phyloP scores from a whole-genome alignment of 2,329 filamentous ascomycete species.

The Aspergillus luchuensis region DNA sequence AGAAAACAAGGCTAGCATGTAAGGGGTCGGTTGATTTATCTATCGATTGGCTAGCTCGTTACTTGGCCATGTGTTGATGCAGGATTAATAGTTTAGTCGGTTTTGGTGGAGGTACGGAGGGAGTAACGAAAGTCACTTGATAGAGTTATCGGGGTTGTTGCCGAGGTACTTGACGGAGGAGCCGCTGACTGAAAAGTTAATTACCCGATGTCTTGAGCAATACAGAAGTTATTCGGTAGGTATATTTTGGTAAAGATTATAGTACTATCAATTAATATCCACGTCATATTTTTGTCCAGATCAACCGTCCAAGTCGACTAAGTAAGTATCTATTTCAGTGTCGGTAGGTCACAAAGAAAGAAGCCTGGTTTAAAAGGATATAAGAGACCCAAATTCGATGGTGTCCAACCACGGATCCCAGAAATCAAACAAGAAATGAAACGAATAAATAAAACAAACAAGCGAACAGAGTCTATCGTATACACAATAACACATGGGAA shows the following conservation, averaged over 20 bases:
- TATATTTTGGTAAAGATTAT: too few relatives aligned
- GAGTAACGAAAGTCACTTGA: too few relatives aligned
- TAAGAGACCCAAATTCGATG: neutral
- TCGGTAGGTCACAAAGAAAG: conserved; percentile 4
- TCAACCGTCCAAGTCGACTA: neutral
- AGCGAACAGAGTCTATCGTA: conserved; percentile 23
- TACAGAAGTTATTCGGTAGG: too few relatives aligned
- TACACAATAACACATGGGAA: conserved; percentile 22
- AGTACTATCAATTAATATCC: neutral
- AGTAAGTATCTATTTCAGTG: neutral
- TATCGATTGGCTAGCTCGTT: too few relatives aligned
- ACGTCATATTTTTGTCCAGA: neutral
- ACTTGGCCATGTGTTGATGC: too few relatives aligned
- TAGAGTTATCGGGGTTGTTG: too few relatives aligned
- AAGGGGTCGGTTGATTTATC: neutral
- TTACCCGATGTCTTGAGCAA: too few relatives aligned
- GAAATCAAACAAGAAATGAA: neutral
- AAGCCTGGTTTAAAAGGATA: neutral
- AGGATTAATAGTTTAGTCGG: too few relatives aligned
- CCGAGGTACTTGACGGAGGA: too few relatives aligned
- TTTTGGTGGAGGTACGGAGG: too few relatives aligned
- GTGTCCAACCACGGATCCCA: neutral
- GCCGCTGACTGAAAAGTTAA: too few relatives aligned
- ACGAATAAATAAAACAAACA: neutral
- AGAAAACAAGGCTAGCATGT: neutral